Conservation (phyloP, 202 grass and related monocot genomes). For the Brachypodium distachyon region DNA sequence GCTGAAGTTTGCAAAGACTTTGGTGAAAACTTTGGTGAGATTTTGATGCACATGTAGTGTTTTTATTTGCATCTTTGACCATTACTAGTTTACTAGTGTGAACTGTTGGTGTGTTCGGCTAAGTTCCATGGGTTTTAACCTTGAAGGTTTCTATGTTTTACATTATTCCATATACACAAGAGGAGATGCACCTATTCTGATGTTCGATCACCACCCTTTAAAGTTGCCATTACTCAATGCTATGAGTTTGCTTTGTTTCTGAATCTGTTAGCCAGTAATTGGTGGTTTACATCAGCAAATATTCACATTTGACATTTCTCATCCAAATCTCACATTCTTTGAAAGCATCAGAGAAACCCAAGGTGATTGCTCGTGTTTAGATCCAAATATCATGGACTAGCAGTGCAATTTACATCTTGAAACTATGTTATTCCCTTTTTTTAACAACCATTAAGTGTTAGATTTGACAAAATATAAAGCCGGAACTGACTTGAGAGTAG, state of each 20-base stretch:
- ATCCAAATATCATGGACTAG: no score
- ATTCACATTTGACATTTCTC: neutral
- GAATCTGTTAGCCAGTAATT: neutral
- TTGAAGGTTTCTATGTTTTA: neutral
- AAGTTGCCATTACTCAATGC: neutral
- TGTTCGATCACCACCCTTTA: neutral
- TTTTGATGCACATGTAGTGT: neutral
- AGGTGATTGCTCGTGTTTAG: neutral
- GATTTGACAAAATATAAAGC: neutral
- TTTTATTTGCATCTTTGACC: neutral
- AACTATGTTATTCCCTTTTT: neutral
- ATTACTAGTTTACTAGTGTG: neutral
- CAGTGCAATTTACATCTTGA: no score
- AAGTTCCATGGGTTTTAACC: neutral
- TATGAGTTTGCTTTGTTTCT: neutral
- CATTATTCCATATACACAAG: neutral
- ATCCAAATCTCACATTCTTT: neutral
- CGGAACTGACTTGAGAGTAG: neutral
- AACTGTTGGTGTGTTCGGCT: neutral
- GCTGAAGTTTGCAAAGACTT: constrained; percentile 86
- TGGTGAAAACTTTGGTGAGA: constrained; percentile 63
- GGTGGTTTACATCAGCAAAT: neutral
- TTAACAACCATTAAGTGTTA: neutral
- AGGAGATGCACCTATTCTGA: neutral
- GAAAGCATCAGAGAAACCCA: neutral